Conservation (phyloP, 2,329 filamentous ascomycete genomes). For the Trichophyton schoenleinii region DNA sequence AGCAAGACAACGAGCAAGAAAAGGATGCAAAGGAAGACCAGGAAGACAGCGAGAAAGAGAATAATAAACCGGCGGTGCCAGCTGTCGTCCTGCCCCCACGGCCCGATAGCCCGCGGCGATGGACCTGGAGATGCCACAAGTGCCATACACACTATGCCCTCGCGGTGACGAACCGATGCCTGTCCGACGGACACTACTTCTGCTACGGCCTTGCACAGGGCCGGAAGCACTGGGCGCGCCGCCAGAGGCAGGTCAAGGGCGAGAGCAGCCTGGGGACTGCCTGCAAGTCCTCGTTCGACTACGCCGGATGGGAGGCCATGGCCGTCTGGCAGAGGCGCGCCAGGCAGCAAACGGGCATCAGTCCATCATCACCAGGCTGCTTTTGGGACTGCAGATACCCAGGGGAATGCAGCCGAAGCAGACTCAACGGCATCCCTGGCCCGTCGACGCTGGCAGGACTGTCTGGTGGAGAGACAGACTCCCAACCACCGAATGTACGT, state of each 20-base stretch:
- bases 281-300: not conserved
- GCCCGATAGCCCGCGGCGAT: not conserved
- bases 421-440: not conserved
- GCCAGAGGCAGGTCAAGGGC: not conserved
- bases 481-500: not conserved
- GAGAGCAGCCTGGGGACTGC: not conserved
- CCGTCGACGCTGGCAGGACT: not conserved
- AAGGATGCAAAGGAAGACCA: constrained; percentile 12
- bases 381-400: not conserved
- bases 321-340: not conserved
- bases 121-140: constrained; percentile 5
- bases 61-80: constrained; percentile 1
- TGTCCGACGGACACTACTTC: not conserved
- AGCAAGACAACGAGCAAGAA: not conserved
- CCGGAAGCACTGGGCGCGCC: not conserved
- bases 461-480: not conserved
- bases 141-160: not conserved
- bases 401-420: not conserved
- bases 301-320: not conserved
- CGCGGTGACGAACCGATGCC: constrained; percentile 3
- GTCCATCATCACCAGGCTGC: not conserved
- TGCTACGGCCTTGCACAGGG: constrained; percentile 1
- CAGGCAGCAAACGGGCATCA: not conserved
- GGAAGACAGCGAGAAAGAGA: constrained; percentile 12
- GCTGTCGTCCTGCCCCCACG: not conserved